Percentiles rank a stretch among this genome's conserved stretches.
phyloP scores from a whole-genome alignment of 257 asterid genomes.

The Dorcoceras hygrometricum region DNA sequence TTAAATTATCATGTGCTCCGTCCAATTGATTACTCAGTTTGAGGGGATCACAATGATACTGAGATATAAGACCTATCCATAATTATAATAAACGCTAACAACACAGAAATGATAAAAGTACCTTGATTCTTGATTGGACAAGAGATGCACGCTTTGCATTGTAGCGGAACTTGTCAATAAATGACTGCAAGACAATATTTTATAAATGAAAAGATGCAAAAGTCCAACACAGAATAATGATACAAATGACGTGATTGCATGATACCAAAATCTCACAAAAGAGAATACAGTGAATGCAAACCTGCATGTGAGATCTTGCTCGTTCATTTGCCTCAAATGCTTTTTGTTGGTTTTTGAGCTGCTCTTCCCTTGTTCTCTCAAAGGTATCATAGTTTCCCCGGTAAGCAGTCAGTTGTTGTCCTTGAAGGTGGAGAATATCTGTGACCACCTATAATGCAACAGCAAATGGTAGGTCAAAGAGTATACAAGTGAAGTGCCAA shows the following conservation, averaged over 20 bases:
- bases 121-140: slow-evolving; percentile 99
- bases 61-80: slow-evolving; percentile 16
- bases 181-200: slow-evolving; percentile 52
- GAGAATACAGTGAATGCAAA: slow-evolving; percentile 21
- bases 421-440: slow-evolving; percentile 88
- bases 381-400: slow-evolving; percentile 85
- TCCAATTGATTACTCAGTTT: background rate
- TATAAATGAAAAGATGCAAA: slow-evolving; percentile 15
- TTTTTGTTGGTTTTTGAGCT: slow-evolving; percentile 78
- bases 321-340: slow-evolving; percentile 95
- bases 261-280: background rate
- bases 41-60: slow-evolving; percentile 19
- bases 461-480: slow-evolving; percentile 12
- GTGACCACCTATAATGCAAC: slow-evolving; percentile 73
- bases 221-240: slow-evolving; percentile 16
- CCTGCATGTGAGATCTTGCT: slow-evolving; percentile 91
- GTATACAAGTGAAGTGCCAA: slow-evolving; percentile 7
- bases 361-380: slow-evolving; percentile 95
- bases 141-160: slow-evolving; percentile 99
- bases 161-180: slow-evolving; percentile 94
- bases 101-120: slow-evolving; percentile 26
- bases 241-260: background rate
- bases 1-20: background rate
- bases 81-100: slow-evolving; percentile 4
- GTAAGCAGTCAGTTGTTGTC: slow-evolving; percentile 64